Evolutionary conservation across 257 asterid species (phyloP), one percentile per base, ranked within the genome.

Genomic region (Ajuga chamaepitys): DNA sequence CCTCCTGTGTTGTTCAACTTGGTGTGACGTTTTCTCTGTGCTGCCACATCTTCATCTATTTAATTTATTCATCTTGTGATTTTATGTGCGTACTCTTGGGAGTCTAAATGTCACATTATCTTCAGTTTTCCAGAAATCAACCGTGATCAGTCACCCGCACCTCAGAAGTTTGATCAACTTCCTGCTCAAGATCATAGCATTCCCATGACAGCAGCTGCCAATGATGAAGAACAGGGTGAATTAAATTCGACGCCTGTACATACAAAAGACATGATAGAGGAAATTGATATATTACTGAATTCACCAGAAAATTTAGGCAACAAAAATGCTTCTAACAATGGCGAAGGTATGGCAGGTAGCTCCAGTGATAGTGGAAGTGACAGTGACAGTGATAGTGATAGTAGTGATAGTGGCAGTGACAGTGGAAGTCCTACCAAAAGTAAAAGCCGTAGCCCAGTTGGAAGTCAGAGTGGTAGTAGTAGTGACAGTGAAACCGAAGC

Each of bases 401-500:
- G 84, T 58, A 85, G 88, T 79, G 87, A 80, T 45, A 80, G 88
- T 60, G 84, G 81, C 46, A 84, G 96, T 67, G 92, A 73, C 51
- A 83, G 88, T 72, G 83, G 75, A 62, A 85, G 95, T 74, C 80
- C 67, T 60, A 87, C 95, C 77, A 78, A 72, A 75, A 86, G 88
- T 62, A 83, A 78, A 78, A 88, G 94, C 70, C 80, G 69, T 78
- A 88, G 95, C 74, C 87, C 82, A n/a, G 88, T 63, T 54, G 85
- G 83, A 62, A 89, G 89, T 80, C 78, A 81, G 58, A 84, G 88
- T 72, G 84, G 77, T 57, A 85, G 93, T 75, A 82, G 95, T 77
- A 89, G 97, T 70, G 96, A 85, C 70, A 82, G 95, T 75, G 97
- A 86, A 47, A 86, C 89, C 37, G 95, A 90, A 74, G 88, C 86